Percentiles rank a stretch among this genome's conserved stretches.
phyloP scores from a whole-genome alignment of 176 grass and related monocot genomes.

The Lolium rigidum region DNA sequence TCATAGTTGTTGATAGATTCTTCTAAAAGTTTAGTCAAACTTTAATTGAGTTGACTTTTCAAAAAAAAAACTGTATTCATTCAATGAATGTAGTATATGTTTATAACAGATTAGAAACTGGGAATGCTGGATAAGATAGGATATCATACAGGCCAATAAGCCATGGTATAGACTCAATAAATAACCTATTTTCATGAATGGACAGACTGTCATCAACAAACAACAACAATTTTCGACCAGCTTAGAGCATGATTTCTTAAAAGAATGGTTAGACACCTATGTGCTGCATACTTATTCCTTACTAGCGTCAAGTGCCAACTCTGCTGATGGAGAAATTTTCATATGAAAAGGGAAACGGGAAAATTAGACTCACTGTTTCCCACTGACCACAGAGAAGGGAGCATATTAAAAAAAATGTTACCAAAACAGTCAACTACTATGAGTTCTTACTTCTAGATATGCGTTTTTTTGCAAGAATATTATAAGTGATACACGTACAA shows the following conservation, averaged over 20 bases:
- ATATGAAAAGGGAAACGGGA: conserved; percentile 2
- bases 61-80: no score
- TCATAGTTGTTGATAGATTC: no score
- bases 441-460: background rate
- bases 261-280: conserved; percentile 7
- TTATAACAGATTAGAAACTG: background rate
- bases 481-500: background rate
- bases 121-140: background rate
- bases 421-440: background rate
- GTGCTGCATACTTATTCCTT: background rate
- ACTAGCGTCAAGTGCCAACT: background rate
- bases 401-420: background rate
- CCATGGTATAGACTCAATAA: conserved; percentile 21
- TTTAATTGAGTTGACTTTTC: no score
- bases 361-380: background rate
- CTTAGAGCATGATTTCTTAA: conserved; percentile 23
- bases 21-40: no score
- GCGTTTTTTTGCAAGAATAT: background rate
- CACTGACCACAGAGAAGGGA: background rate
- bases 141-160: no score
- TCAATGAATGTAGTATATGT: background rate
- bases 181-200: background rate
- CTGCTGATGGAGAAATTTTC: background rate
- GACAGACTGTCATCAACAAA: conserved; percentile 17
- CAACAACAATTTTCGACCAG: conserved; percentile 6